phyloP scores from a whole-genome alignment of 2,329 filamentous ascomycete genomes.

The Microsporum ferrugineum region DNA sequence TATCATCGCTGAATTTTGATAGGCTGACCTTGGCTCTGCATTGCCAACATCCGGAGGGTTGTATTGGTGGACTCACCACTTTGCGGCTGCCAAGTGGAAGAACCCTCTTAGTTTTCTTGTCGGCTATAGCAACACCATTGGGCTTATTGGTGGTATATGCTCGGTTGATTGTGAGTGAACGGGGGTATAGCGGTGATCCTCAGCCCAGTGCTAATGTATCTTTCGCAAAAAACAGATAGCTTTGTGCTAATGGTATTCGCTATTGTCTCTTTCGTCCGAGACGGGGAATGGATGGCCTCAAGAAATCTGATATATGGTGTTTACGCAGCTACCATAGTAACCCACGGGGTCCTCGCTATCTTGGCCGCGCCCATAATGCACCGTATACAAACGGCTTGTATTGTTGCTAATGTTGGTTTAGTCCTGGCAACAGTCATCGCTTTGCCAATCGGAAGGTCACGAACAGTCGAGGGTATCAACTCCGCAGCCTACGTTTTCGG shows the following conservation, averaged over 20 bases:
- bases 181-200: neutral
- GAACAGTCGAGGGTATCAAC: constrained; percentile 20
- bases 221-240: constrained; percentile 23
- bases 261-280: constrained; percentile 46
- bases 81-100: constrained; percentile 43
- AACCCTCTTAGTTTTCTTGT: constrained; percentile 51
- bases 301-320: constrained; percentile 48
- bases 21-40: constrained; percentile 42
- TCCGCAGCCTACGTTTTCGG: constrained; percentile 43
- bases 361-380: constrained; percentile 47
- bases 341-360: constrained; percentile 45
- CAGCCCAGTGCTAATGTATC: neutral
- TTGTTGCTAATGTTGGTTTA: constrained; percentile 45
- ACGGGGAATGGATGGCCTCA: constrained; percentile 46
- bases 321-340: constrained; percentile 44
- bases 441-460: constrained; percentile 40
- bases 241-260: constrained; percentile 49
- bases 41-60: constrained; percentile 51
- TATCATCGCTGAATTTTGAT: neutral
- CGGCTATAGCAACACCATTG: constrained; percentile 51
- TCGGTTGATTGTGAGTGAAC: constrained; percentile 44
- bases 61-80: constrained; percentile 52
- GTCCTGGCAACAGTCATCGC: constrained; percentile 47
- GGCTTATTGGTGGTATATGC: constrained; percentile 50
- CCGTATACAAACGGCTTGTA: constrained; percentile 47